These are phyloP conservation scores for Croton setiger DNA, from an alignment of 441 rosid genomes.

Conservation along the genomic window DNA sequence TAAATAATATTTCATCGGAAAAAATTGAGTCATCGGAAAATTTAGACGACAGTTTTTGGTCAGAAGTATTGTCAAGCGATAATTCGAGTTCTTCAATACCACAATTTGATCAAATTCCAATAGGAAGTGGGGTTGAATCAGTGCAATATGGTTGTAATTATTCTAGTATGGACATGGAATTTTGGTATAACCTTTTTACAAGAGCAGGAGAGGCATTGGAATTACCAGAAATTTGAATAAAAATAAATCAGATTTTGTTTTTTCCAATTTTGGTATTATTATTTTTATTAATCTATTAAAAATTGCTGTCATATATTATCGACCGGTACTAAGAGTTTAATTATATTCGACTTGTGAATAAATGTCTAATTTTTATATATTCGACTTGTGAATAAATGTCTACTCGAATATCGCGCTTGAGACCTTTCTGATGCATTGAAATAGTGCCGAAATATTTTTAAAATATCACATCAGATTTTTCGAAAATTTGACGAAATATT, in stretches of 20 bases:
- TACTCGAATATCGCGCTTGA: too few relatives aligned
- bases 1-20: constrained; percentile 2
- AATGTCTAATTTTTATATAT: too few relatives aligned
- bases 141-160: constrained; percentile 13
- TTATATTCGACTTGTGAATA: too few relatives aligned
- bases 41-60: constrained; percentile 46
- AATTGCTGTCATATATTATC: neutral
- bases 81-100: constrained; percentile 16
- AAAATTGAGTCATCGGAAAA: constrained; percentile 22
- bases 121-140: neutral
- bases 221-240: constrained; percentile 29
- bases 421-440: too few relatives aligned
- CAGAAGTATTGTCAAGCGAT: constrained; percentile 46
- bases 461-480: too few relatives aligned
- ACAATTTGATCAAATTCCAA: constrained; percentile 17
- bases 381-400: too few relatives aligned
- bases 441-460: too few relatives aligned
- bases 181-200: constrained; percentile 39
- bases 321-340: too few relatives aligned
- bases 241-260: neutral
- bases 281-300: too few relatives aligned
- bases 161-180: constrained; percentile 37
- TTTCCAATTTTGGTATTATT: neutral
- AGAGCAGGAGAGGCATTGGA: constrained; percentile 30
- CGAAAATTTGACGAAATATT: too few relatives aligned